Evolutionary conservation across 2,329 filamentous ascomycete genomes (phyloP), one percentile per base, ranked within the genome.

Genomic region (Trichoderma hamatum): DNA sequence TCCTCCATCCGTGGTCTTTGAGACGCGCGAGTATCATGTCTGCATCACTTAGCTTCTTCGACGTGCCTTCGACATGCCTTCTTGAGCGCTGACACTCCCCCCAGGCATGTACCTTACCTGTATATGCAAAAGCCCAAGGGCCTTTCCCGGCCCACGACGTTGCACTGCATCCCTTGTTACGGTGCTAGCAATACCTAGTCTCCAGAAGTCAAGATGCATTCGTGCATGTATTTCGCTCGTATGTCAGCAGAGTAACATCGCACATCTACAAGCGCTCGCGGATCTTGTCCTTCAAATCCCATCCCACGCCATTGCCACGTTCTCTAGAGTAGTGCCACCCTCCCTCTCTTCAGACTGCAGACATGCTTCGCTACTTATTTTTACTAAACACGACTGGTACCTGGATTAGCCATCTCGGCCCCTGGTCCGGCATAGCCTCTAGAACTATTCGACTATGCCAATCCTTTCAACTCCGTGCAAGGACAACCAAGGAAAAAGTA

Each of bases 221-320:
- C 19, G 43, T 52, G 60, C 46, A 63, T 34, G 60, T 52, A 52
- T 39, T 49, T 63, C 46, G 30, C 46, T 55, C 49, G 49, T 30
- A 9, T 54, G 49, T 19, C 13, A 46, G 21, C 52, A 66, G 52
- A 36, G 52, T 58, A 10, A 28, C 63, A 66, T 66, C 52, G 39
- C 28, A 49, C 63, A 66, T 66, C 63, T 66, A 54, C 63, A 66
- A 66, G 54, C 54, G 39, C 36, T 66, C 28, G 28, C n/a, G 63
- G 63, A 66, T 66, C 63, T 66, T 39, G 56, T 66, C 63, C 63
- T 66, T 58, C 63, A 46, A 49, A 59, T 58, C 63, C 63, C 36
- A 52, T 36, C 39, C 63, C 54, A 58, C 63, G 54, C 54, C 34
- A 21, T 43, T 66, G 54, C 63, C 63, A 66, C 63, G 63, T 66